These are phyloP conservation scores for Sporothrix humicola DNA, from an alignment of 2,329 filamentous ascomycete genomes.

Conservation along the genomic window DNA sequence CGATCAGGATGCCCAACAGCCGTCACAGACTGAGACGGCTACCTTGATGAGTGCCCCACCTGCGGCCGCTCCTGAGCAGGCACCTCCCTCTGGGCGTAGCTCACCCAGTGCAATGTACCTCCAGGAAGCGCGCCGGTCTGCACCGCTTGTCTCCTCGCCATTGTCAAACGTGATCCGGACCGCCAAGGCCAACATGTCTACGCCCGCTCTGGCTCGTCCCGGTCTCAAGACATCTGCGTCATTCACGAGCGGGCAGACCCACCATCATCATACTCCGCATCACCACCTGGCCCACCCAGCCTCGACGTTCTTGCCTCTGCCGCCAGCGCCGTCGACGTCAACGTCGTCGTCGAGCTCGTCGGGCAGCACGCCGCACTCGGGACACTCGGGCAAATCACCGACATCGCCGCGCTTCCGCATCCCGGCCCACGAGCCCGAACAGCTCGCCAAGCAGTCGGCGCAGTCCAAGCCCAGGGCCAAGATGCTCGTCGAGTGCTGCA, in stretches of 20 bases:
- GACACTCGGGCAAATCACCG: background rate
- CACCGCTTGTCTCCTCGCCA: conserved; percentile 39
- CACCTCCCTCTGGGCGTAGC: conserved; percentile 31
- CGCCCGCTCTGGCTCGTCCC: conserved; percentile 19
- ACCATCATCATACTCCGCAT: too few species aligned
- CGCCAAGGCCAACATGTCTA: conserved; percentile 30
- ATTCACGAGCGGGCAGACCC: background rate
- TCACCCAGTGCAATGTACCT: conserved; percentile 45
- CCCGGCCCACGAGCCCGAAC: conserved; percentile 33
- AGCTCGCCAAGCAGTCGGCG: conserved; percentile 20
- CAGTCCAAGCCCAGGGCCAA: conserved; percentile 54
- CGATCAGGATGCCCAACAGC: background rate
- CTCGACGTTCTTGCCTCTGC: background rate
- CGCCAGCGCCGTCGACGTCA: background rate
- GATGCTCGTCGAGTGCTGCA: conserved; percentile 69
- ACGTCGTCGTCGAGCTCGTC: background rate
- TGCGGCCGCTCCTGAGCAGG: background rate
- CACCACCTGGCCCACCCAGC: background rate
- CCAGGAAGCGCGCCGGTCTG: conserved; percentile 47
- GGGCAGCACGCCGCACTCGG: background rate
- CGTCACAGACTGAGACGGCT: background rate
- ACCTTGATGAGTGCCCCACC: background rate
- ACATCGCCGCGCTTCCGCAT: conserved; percentile 31
- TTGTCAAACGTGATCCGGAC: conserved; percentile 37
- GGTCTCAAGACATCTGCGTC: conserved; percentile 24